phyloP scores from a whole-genome alignment of 768 basidiomycete species.

The Podaxis sp. region DNA sequence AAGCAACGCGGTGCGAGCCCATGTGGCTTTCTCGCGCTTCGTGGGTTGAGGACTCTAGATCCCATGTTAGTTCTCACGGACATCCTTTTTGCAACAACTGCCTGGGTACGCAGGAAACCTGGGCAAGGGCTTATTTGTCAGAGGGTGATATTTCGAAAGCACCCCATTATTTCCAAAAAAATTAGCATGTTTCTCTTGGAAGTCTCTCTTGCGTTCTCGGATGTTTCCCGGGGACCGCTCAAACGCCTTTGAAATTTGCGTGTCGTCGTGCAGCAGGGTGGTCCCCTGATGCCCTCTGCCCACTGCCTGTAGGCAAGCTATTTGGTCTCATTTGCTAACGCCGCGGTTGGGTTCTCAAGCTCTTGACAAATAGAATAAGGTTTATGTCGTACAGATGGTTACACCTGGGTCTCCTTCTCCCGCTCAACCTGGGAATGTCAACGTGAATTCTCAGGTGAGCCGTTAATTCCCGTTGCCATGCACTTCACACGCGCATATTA shows the following conservation, averaged over 20 bases:
- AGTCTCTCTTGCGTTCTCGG: background rate
- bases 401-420: background rate
- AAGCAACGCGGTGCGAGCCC: background rate
- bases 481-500: background rate
- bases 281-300: constrained; percentile 5
- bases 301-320: constrained; percentile 2
- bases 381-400: background rate
- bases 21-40: background rate
- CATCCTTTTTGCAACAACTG: background rate
- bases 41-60: background rate
- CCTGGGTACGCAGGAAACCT: background rate
- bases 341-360: background rate
- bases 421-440: constrained; percentile 10
- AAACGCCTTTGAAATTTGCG: constrained; percentile 3
- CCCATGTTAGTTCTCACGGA: background rate
- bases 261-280: background rate
- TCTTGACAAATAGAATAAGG: constrained; percentile 10
- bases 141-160: background rate
- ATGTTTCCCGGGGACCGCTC: constrained; percentile 3
- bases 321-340: background rate
- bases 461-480: background rate
- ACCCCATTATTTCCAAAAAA: background rate
- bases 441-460: background rate
- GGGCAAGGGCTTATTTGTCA: background rate
- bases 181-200: background rate